Conservation (phyloP, 2,329 filamentous ascomycete species). For the Exophiala calicioides region DNA sequence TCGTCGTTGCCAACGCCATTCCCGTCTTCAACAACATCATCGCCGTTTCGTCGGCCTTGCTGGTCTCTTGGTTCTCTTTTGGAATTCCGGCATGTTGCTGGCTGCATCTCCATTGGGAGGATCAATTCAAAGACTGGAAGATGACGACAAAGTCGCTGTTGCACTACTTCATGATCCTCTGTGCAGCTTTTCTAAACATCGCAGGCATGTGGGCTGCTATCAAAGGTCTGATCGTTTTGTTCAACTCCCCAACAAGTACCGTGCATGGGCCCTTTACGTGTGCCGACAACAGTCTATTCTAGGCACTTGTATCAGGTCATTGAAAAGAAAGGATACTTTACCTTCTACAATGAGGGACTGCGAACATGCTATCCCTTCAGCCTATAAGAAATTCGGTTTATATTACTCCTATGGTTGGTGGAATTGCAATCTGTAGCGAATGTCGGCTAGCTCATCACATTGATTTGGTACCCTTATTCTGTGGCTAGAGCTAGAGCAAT, state of each 20-base stretch:
- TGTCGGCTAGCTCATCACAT: too few relatives aligned
- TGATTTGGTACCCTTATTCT: too few relatives aligned
- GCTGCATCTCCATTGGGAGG: constrained; percentile 47
- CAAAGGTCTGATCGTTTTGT: constrained; percentile 5
- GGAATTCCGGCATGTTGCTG: constrained; percentile 49
- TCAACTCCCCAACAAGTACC: constrained; percentile 2
- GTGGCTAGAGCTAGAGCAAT: too few relatives aligned
- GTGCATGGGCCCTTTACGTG: constrained; percentile 17
- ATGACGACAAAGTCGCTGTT: constrained; percentile 6
- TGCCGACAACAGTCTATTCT: constrained; percentile 16
- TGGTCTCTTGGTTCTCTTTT: constrained; percentile 87
- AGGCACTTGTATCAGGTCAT: not conserved
- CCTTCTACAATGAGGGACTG: too few relatives aligned
- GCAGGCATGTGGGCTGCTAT: constrained; percentile 17
- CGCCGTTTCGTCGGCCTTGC: constrained; percentile 60
- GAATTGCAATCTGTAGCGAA: too few relatives aligned
- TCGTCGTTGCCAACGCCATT: constrained; percentile 83
- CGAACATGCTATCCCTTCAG: too few relatives aligned
- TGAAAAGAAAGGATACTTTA: too few relatives aligned
- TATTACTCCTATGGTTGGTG: too few relatives aligned
- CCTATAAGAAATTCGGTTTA: too few relatives aligned
- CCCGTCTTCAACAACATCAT: constrained; percentile 75
- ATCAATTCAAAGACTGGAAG: constrained; percentile 9
- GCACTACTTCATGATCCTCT: constrained; percentile 5
- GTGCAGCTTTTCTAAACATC: constrained; percentile 7